Percentiles rank a stretch among this genome's conserved stretches.
Conservation (phyloP, 108 stramenopile species). For the Craspedostauros australis region DNA sequence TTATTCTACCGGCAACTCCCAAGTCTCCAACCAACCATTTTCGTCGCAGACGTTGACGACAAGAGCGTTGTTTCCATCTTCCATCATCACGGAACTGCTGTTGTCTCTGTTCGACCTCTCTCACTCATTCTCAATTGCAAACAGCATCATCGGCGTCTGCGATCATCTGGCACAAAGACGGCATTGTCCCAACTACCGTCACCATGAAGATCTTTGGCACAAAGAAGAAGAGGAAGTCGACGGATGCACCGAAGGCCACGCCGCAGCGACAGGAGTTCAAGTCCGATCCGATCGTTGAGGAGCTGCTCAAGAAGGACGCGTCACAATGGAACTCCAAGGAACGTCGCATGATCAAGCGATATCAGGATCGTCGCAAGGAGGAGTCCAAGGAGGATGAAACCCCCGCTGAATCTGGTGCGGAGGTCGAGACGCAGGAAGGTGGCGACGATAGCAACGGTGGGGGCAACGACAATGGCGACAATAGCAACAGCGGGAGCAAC, state of each 20-base stretch:
- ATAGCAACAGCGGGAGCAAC: neutral
- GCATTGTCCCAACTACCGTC: too few species aligned
- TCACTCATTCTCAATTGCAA: neutral
- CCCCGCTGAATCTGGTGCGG: too few species aligned
- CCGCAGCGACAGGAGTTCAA: conserved; percentile 13
- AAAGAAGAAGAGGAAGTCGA: conserved; percentile 21
- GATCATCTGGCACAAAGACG: too few species aligned
- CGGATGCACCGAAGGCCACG: neutral
- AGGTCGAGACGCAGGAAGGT: conserved; percentile 2
- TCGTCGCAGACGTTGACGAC: too few species aligned
- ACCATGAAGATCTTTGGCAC: conserved; percentile 72
- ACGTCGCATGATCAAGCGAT: conserved; percentile 65
- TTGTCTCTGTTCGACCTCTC: too few species aligned
- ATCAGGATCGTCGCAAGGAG: conserved; percentile 42
- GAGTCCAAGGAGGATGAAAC: too few species aligned
- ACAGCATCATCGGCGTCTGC: too few species aligned
- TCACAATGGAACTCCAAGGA: conserved; percentile 71
- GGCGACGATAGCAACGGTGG: neutral
- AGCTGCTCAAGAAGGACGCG: conserved; percentile 54
- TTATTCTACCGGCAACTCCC: too few species aligned
- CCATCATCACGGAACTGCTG: too few species aligned
- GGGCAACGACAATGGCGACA: neutral
- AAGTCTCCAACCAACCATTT: too few species aligned
- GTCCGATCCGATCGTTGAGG: conserved; percentile 55
- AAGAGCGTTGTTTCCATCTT: too few species aligned